These are phyloP conservation scores for Streptanthus diversifolius DNA, from an alignment of 345 rosid species.

Conservation along the genomic window DNA sequence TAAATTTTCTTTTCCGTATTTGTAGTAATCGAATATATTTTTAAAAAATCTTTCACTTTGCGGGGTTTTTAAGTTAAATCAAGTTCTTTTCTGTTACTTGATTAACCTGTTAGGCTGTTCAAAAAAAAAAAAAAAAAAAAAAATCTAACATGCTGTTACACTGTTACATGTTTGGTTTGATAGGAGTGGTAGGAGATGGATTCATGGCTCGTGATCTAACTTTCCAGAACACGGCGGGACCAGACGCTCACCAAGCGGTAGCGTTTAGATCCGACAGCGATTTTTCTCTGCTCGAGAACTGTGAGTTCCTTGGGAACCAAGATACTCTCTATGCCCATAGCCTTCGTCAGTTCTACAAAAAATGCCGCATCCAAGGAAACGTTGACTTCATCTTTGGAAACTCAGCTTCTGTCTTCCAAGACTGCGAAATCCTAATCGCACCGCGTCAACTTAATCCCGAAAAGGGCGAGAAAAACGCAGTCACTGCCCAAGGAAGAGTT, in stretches of 20 bases:
- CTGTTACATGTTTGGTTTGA: constrained; percentile 3
- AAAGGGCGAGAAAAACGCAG: constrained; percentile 66
- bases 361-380: constrained; percentile 77
- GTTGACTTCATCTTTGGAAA: constrained; percentile 95
- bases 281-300: constrained; percentile 62
- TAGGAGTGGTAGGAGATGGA: constrained; percentile 90
- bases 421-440: constrained; percentile 54
- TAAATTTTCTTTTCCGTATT: background rate
- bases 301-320: constrained; percentile 88
- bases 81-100: background rate
- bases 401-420: constrained; percentile 73
- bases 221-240: constrained; percentile 77
- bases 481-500: constrained; percentile 86
- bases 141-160: background rate
- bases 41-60: too few relatives aligned
- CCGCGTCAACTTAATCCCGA: constrained; percentile 70
- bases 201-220: constrained; percentile 92
- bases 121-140: too few relatives aligned
- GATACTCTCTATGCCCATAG: constrained; percentile 86
- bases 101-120: background rate
- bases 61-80: background rate
- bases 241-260: constrained; percentile 84
- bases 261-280: constrained; percentile 92
- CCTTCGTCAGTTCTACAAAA: constrained; percentile 83
- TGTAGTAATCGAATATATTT: background rate